Evolutionary conservation across 495 filamentous ascomycete genomes (phyloP), one percentile per base, ranked within the genome.

Genomic region (Penicillium paradoxum): DNA sequence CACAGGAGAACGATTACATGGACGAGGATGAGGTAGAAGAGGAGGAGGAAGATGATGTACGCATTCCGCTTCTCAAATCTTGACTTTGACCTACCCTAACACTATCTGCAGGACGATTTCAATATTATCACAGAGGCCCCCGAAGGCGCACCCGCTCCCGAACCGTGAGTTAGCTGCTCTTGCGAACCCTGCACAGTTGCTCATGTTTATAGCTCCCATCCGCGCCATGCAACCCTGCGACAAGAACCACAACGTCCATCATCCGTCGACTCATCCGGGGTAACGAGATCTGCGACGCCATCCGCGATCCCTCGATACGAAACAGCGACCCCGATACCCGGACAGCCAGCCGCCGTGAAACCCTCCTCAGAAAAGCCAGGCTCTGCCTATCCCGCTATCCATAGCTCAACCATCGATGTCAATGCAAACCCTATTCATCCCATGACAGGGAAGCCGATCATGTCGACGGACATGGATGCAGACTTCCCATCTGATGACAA

Each of bases 61-160:
- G 55, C 70, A 77, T 45, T 54, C 64, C 60, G n/a, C 59, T 38
- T 18, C 25, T 38, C 50, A 46, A 46, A 10, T 4, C 4, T 22
- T 14, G n/a, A 14, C 13, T 30, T 32, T 10, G 36, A 22, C 15
- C 25, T 32, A 22, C 30, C n/a, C 46, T 52, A 27, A 56, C 43
- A 61, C 8, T 10, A 10, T 15, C 15, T 19, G 5, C 43, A 65
- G 58, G 67, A 96, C 82, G 93, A 97, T 54, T 87, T 98, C 59
- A 91, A 97, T 60, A 95, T 98, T 60, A 95, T 97, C 58, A 91
- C 88, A 53, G 93, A 93, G 69, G 89, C 91, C 46, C 86, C 86
- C 53, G 72, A 82, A 10, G 86, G 86, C 52, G 76, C 88, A 37
- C 83, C 89, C 47, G 79, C 88, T 39, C 76, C 82, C 62, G 74